These are phyloP conservation scores for Pseudevernia furfuracea DNA, from an alignment of 495 filamentous ascomycete species.

Conservation along the genomic window DNA sequence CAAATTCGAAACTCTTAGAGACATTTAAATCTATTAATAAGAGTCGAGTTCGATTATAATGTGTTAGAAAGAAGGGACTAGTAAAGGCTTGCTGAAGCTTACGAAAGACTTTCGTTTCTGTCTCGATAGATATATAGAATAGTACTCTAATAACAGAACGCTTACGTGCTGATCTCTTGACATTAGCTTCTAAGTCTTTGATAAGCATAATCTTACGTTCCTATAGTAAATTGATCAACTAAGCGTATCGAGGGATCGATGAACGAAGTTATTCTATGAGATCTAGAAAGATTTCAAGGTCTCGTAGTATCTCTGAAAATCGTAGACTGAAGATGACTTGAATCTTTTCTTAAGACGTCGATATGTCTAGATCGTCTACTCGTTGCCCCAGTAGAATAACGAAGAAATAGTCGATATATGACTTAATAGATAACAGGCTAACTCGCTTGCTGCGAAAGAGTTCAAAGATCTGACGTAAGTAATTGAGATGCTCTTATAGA, in stretches of 20 bases:
- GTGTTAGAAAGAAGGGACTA: background rate
- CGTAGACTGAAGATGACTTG: background rate
- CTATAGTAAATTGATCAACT: constrained; percentile 2
- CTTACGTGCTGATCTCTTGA: background rate
- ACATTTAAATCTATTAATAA: background rate
- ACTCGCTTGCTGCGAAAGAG: background rate
- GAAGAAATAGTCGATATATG: constrained; percentile 7
- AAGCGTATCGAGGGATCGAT: background rate
- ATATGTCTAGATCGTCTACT: background rate
- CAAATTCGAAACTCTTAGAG: background rate
- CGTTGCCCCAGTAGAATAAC: constrained; percentile 3
- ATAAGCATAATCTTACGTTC: background rate
- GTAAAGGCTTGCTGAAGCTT: too few species aligned
- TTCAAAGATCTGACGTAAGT: background rate
- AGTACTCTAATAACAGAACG: background rate
- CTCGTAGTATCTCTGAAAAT: constrained; percentile 3
- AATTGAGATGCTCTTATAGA: background rate
- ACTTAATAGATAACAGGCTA: constrained; percentile 1
- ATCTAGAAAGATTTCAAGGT: background rate
- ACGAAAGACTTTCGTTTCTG: background rate
- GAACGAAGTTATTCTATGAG: background rate
- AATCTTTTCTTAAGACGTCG: constrained; percentile 1
- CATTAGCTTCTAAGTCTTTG: background rate
- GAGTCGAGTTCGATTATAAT: background rate
- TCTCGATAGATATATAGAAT: background rate